These are phyloP conservation scores for Lichtheimia ramosa DNA, from an alignment of 371 early-diverging fungal species.

Conservation along the genomic window DNA sequence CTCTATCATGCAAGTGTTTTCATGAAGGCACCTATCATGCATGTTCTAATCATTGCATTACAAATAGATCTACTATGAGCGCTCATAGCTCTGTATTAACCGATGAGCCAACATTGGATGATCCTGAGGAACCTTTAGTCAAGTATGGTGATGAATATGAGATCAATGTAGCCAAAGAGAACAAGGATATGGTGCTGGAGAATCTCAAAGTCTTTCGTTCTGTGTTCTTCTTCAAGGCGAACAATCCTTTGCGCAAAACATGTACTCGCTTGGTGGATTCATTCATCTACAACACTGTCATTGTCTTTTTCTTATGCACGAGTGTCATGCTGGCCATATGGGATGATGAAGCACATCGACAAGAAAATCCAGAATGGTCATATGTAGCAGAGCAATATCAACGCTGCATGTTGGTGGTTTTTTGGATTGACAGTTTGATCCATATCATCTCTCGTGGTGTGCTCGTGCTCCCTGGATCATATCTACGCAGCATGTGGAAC, in stretches of 20 bases:
- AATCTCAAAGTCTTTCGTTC: constrained; percentile 27
- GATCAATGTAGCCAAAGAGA: constrained; percentile 31
- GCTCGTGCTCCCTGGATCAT: constrained; percentile 46
- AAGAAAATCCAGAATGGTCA: not conserved
- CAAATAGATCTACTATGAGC: constrained; percentile 11
- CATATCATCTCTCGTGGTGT: constrained; percentile 48
- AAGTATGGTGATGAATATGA: constrained; percentile 42
- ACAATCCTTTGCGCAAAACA: constrained; percentile 11
- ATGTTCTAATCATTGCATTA: not conserved
- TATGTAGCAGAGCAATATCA: constrained; percentile 31
- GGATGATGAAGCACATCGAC: constrained; percentile 31
- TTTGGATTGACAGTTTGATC: constrained; percentile 36
- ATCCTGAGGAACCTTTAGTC: constrained; percentile 17
- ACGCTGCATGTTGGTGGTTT: constrained; percentile 27
- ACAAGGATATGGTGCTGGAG: constrained; percentile 33
- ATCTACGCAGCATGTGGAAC: constrained; percentile 49
- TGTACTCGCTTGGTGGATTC: constrained; percentile 8
- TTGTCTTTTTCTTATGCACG: constrained; percentile 33
- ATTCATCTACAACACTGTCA: constrained; percentile 33
- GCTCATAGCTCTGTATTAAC: not conserved
- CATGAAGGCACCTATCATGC: not conserved
- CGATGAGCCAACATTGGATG: constrained; percentile 5
- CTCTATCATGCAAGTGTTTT: constrained; percentile 1
- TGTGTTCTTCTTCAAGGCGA: constrained; percentile 18
- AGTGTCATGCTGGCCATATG: constrained; percentile 42